phyloP scores from a whole-genome alignment of 306 rosid genomes.

The Acmispon strigosus region DNA sequence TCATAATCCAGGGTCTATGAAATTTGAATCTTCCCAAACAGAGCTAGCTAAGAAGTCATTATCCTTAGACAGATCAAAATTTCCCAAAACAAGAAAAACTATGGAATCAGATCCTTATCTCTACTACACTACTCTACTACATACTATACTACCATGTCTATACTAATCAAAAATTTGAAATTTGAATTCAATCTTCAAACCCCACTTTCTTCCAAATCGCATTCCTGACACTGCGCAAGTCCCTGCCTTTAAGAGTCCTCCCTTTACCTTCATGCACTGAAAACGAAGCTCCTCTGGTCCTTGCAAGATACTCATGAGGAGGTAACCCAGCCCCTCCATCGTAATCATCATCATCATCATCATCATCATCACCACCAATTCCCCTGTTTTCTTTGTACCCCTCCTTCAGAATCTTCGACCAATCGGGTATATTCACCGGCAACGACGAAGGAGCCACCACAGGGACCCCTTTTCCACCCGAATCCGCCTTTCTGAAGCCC shows the following conservation, averaged over 20 bases:
- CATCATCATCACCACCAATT: conserved; percentile 12
- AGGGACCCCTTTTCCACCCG: neutral
- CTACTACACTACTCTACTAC: too few species aligned
- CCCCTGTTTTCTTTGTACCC: conserved; percentile 30
- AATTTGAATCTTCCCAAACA: neutral
- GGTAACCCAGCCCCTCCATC: conserved; percentile 31
- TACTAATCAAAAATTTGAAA: too few species aligned
- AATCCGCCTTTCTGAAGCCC: conserved; percentile 8
- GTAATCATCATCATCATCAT: neutral
- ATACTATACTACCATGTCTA: too few species aligned
- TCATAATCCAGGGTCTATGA: neutral
- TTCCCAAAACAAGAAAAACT: neutral
- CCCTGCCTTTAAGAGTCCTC: conserved; percentile 85
- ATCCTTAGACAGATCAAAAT: conserved; percentile 1
- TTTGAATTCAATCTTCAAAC: conserved; percentile 47
- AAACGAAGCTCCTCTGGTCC: conserved; percentile 68
- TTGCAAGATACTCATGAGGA: conserved; percentile 82
- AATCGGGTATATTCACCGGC: conserved; percentile 77
- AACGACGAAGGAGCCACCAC: conserved; percentile 31
- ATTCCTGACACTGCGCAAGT: conserved; percentile 72
- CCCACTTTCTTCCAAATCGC: conserved; percentile 85
- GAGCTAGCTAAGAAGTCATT: neutral
- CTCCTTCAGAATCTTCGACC: conserved; percentile 71
- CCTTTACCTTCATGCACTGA: conserved; percentile 90
- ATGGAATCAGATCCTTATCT: neutral